Conservation (phyloP, 768 basidiomycete genomes). For the Suillus ampliporus region DNA sequence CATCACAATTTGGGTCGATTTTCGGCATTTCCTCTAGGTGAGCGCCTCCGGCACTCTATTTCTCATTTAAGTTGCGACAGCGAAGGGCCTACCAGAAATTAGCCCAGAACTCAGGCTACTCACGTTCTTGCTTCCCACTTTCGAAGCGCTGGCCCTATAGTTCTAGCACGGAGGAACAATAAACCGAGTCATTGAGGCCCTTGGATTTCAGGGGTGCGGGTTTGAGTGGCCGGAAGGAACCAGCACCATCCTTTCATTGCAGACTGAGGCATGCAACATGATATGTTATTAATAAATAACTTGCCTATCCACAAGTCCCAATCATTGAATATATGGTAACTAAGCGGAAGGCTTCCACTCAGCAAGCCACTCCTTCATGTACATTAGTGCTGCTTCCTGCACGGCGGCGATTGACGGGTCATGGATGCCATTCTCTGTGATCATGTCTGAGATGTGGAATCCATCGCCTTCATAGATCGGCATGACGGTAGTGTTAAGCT, state of each 20-base stretch:
- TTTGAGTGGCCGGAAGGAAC: neutral
- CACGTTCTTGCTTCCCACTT: too few relatives aligned
- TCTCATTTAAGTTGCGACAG: too few relatives aligned
- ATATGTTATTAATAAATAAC: neutral
- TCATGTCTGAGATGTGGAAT: slow-evolving; percentile 72
- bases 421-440: slow-evolving; percentile 42
- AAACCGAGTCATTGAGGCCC: too few relatives aligned
- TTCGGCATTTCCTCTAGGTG: too few relatives aligned
- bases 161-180: too few relatives aligned
- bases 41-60: too few relatives aligned
- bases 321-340: neutral
- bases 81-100: too few relatives aligned
- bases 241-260: neutral
- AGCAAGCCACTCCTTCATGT: slow-evolving; percentile 64
- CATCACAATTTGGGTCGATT: too few relatives aligned
- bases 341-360: slow-evolving; percentile 32
- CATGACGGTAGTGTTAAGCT: slow-evolving; percentile 55
- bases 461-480: slow-evolving; percentile 65
- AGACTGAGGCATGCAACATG: too few relatives aligned
- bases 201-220: neutral
- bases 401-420: slow-evolving; percentile 60
- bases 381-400: slow-evolving; percentile 56
- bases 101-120: too few relatives aligned
- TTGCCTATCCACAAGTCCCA: neutral
- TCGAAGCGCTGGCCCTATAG: too few relatives aligned